phyloP scores from a whole-genome alignment of 2,329 filamentous ascomycete genomes.

The Alternaria viburni region DNA sequence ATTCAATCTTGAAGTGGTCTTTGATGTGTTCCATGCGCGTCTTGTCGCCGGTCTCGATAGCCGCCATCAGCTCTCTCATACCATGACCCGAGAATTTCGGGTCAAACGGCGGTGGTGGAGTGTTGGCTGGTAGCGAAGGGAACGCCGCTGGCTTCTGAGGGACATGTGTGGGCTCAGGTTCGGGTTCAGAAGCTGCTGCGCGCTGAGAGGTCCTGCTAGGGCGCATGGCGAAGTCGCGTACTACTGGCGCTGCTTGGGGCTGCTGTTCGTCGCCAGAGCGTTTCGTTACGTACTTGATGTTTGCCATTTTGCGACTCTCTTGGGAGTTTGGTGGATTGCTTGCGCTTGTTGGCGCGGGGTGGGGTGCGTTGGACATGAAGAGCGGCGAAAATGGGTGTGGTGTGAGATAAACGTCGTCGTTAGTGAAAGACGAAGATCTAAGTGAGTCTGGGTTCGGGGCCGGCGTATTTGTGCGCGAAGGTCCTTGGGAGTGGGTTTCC shows the following conservation, averaged over 20 bases:
- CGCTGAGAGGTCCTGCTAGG: not conserved
- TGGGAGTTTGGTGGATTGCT: not conserved
- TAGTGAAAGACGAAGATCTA: not conserved
- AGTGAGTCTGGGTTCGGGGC: not conserved
- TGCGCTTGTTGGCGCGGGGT: not conserved
- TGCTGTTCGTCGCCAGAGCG: not conserved
- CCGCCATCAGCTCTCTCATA: slow-evolving; percentile 4
- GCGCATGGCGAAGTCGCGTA: not conserved
- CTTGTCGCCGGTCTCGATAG: not conserved
- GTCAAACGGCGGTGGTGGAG: not conserved
- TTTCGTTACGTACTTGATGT: slow-evolving; percentile 3
- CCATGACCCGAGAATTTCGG: not conserved
- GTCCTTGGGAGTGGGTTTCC: not conserved
- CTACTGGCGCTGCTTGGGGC: not conserved
- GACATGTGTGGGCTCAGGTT: not conserved
- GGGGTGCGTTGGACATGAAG: not conserved
- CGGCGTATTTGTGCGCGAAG: not conserved
- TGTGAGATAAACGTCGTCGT: not conserved
- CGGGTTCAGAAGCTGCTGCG: not conserved
- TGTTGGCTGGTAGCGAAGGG: slow-evolving; percentile 1
- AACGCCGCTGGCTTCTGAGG: slow-evolving; percentile 9
- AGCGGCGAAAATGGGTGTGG: not conserved
- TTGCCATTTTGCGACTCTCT: slow-evolving; percentile 6
- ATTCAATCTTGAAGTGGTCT: slow-evolving; percentile 7
- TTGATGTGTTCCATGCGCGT: not conserved